These are phyloP conservation scores for Russula abietina DNA, from an alignment of 768 basidiomycete genomes.

Conservation along the genomic window DNA sequence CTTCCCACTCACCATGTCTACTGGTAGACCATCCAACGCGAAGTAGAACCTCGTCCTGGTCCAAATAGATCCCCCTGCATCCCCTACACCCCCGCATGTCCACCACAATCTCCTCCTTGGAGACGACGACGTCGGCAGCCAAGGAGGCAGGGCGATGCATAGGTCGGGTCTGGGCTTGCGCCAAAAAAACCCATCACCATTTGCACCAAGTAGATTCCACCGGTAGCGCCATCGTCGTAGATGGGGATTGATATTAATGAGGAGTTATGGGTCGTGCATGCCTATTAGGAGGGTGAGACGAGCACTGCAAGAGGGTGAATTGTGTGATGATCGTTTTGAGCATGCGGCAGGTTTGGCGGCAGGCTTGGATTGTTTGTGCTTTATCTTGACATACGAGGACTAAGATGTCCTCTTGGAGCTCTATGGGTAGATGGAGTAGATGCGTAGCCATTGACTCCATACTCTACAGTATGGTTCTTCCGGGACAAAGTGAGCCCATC, in stretches of 20 bases:
- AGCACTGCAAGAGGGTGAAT: neutral
- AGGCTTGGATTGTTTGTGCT: neutral
- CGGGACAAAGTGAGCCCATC: neutral
- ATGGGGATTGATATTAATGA: neutral
- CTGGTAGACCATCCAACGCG: neutral
- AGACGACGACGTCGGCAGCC: neutral
- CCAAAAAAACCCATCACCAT: neutral
- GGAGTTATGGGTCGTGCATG: neutral
- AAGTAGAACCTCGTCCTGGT: conserved; percentile 5
- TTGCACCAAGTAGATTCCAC: neutral
- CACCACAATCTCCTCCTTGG: neutral
- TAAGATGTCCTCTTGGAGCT: neutral
- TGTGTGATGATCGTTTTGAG: neutral
- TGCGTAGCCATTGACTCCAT: neutral
- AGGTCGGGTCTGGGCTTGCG: neutral
- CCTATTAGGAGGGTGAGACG: neutral
- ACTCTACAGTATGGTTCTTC: neutral
- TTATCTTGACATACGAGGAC: neutral
- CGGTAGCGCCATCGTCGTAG: neutral
- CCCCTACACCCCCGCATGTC: neutral
- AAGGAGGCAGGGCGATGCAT: neutral
- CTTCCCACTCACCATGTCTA: neutral
- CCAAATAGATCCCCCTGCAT: conserved; percentile 2
- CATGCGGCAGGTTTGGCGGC: neutral
- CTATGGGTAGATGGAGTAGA: neutral